These are phyloP conservation scores for Wolfiporia cocos DNA, from an alignment of 1,284 basidiomycete species.

Conservation along the genomic window DNA sequence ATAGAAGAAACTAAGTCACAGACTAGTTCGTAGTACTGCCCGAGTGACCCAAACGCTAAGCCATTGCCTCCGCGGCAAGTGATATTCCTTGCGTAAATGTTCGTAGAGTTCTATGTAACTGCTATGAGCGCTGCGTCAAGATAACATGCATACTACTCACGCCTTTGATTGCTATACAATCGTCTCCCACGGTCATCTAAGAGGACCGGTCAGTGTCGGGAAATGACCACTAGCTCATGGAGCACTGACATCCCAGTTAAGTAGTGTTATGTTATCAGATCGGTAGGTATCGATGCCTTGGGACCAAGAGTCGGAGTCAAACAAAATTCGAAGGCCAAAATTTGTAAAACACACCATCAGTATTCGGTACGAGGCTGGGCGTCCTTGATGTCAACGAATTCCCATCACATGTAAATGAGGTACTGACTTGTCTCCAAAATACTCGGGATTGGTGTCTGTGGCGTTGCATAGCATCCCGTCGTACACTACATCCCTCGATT, in stretches of 20 bases:
- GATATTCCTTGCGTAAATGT: conserved; percentile 42
- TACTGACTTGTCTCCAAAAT: conserved; percentile 42
- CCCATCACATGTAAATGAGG: not conserved
- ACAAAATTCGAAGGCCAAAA: no score
- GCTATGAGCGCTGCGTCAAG: not conserved
- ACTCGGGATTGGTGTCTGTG: conserved; percentile 48
- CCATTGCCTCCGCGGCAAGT: conserved; percentile 58
- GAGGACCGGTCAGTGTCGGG: not conserved
- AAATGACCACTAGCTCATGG: not conserved
- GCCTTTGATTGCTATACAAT: conserved; percentile 61
- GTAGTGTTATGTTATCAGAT: conserved; percentile 42
- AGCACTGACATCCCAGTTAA: conserved; percentile 43
- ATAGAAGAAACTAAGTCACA: no score
- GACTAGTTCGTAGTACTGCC: conserved; percentile 52
- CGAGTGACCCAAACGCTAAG: conserved; percentile 57
- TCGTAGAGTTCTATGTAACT: conserved; percentile 45
- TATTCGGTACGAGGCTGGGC: conserved; percentile 64
- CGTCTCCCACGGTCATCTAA: conserved; percentile 52
- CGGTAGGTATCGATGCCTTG: conserved; percentile 56
- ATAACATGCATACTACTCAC: conserved; percentile 22
- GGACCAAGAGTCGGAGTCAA: no score
- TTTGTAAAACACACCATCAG: conserved; percentile 47
- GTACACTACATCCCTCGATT: conserved; percentile 47
- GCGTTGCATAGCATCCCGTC: conserved; percentile 61
- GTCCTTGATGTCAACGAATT: conserved; percentile 20